These are phyloP conservation scores for Cladosporium austrohemisphaericum DNA, from an alignment of 2,329 filamentous ascomycete genomes.

Conservation along the genomic window DNA sequence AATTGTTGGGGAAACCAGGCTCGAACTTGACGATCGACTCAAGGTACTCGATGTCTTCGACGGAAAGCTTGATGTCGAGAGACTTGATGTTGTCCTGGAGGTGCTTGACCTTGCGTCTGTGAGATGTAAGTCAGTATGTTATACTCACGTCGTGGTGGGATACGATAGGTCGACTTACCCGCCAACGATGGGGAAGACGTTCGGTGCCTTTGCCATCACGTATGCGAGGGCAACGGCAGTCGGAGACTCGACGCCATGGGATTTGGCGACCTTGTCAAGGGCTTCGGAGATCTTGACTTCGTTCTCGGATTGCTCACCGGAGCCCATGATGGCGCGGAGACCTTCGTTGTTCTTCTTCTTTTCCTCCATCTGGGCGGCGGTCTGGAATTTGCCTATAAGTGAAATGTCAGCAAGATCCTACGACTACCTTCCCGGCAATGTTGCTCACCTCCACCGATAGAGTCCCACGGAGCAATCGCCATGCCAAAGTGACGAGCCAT, in stretches of 20 bases:
- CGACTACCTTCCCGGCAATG: not conserved
- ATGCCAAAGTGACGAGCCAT: constrained; percentile 58
- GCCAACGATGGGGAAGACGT: constrained; percentile 71
- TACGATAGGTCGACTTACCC: constrained; percentile 34
- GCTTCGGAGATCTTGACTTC: constrained; percentile 53
- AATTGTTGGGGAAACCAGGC: constrained; percentile 62
- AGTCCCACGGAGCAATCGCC: constrained; percentile 55
- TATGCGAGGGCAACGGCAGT: constrained; percentile 58
- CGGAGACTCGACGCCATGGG: constrained; percentile 44
- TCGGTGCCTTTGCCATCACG: constrained; percentile 66
- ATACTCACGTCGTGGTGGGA: no score
- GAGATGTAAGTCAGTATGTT: no score
- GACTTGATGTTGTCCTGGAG: constrained; percentile 67
- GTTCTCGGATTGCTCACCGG: constrained; percentile 37
- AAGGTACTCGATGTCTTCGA: constrained; percentile 63
- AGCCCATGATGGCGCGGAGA: constrained; percentile 28
- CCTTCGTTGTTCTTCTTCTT: constrained; percentile 37
- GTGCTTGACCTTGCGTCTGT: constrained; percentile 61
- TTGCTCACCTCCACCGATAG: constrained; percentile 19
- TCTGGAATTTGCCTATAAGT: constrained; percentile 39
- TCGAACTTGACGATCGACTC: constrained; percentile 61
- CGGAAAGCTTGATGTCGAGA: constrained; percentile 56
- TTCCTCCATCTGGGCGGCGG: constrained; percentile 43
- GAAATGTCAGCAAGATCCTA: no score
- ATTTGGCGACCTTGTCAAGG: constrained; percentile 57